Conservation (phyloP, 1,139 yeast species). For the Lodderomyces pseudojiufengensis region DNA sequence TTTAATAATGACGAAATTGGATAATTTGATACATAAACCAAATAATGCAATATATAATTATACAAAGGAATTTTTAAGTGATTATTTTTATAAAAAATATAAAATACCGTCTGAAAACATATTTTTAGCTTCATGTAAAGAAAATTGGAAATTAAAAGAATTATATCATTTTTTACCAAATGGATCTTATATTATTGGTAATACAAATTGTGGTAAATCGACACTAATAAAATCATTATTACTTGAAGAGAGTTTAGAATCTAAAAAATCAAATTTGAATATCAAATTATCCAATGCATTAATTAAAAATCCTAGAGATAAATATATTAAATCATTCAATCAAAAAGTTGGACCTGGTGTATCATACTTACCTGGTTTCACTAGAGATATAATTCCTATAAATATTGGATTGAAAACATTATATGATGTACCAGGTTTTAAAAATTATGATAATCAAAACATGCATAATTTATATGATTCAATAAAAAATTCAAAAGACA, state of each 20-base stretch:
- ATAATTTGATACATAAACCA: constrained; percentile 41
- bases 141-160: constrained; percentile 49
- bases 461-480: constrained; percentile 22
- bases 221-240: constrained; percentile 53
- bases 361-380: constrained; percentile 55
- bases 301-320: constrained; percentile 13
- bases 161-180: constrained; percentile 33
- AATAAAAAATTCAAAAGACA: constrained; percentile 21
- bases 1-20: constrained; percentile 58
- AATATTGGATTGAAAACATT: constrained; percentile 30
- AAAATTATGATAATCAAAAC: constrained; percentile 22
- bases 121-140: constrained; percentile 45
- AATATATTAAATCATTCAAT: constrained; percentile 16
- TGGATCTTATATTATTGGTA: constrained; percentile 60
- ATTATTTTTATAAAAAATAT: constrained; percentile 37
- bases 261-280: constrained; percentile 8
- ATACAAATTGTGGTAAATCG: constrained; percentile 76
- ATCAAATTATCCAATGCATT: constrained; percentile 9
- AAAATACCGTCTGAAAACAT: constrained; percentile 45
- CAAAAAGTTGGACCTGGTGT: constrained; percentile 41
- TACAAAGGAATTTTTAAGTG: constrained; percentile 41
- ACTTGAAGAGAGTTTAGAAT: constrained; percentile 18
- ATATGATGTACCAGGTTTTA: constrained; percentile 59
- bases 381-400: constrained; percentile 43
- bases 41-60: constrained; percentile 32